Evolutionary conservation across 176 grass and related monocot genomes (phyloP), one percentile per base, ranked within the genome.

Genomic region (Pharus latifolius): DNA sequence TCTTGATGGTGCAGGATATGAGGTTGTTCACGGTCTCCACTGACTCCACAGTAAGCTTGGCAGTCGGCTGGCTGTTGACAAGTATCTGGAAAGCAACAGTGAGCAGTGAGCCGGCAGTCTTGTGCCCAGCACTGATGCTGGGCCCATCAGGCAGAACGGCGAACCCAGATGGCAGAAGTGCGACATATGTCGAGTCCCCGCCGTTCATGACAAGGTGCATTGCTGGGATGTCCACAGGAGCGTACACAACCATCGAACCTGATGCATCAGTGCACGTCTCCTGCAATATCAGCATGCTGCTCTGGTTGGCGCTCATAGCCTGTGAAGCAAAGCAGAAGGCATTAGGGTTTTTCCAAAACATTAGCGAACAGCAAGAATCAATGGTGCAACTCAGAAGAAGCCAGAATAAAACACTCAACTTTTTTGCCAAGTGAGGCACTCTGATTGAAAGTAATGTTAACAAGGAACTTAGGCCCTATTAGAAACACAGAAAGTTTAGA

Each of bases 171-270:
- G 95, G 95, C 5, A 99, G 84, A 25, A 99, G 82, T 13, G 90
- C 90, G 23, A 99, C 95, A 1, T 91, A 99, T 26, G 95, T 88
- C 9, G 95, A 94, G 45, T 99, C 95, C 0, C 95, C 95, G 2
- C 95, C 95, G 53, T 81, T 99, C 90, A 94, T 99, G 51, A 99
- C 90, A 10, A 99, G 74, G 81, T 99, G 90, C 95, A 99, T 99
- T 38, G 95, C 95, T 2, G 95, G 95, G 54, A 91, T 82, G 76
- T 99, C 95, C 18, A 99, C 90, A 0, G 95, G 95, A 67, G 95
- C 95, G 2, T 99, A 99, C 32, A 99, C 90, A 17, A 99, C 90
- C 80, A 99, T 92, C 6, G 95, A 99, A 14, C 95, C 95, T 2
- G 95, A 99, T 3, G 84, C 80, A 65, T 99, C 95, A 3, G 82